Evolutionary conservation across 495 filamentous ascomycete species (phyloP), one percentile per base, ranked within the genome.

Genomic region (Clavariopsis aquatica): DNA sequence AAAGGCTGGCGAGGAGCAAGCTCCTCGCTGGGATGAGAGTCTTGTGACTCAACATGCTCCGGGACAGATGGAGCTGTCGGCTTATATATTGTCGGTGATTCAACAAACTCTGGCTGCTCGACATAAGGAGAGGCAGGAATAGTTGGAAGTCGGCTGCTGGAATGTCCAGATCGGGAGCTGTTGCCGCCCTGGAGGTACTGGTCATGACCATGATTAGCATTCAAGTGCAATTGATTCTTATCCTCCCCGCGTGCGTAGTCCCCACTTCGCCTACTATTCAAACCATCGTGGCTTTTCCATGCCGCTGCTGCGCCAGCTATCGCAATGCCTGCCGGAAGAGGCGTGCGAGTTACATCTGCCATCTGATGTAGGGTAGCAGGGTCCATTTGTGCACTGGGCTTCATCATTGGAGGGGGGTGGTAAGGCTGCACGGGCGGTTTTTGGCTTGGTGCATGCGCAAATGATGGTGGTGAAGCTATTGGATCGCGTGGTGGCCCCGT

Each of bases 381-480:
- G 23, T 93, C 96, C 75, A 97, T 85, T 12, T 90, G 85, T 65
- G 86, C 91, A 58, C 88, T 93, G 56, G 87, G 89, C 59, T 85
- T 83, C 52, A 88, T 85, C 74, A 91, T 79, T 34, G 31, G 31
- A 65, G 93, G 89, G n/a, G 89, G 85, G 47, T 87, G 82, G 63
- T 87, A 83, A 4, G 91, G 90, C 60, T 86, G 82, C 29, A 81
- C 85, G 12, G 78, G 75, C 7, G 92, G 92, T 60, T 82, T 81
- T 52, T 85, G 82, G 29, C 87, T 83, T 31, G 89, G 84, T 7
- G 80, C 81, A 73, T 92, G 90, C 13, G 84, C 77, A 70, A 97
- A 93, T 23, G 82, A 84, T 5, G 92, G 92, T 0, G 93, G 93
- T 17, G 80, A 78, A 12, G 80, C 81, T 22, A 96, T 91, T 8